Percentiles rank a stretch among this genome's conserved stretches.
Evolutionary conservation across 176 grass and related monocot species (phyloP).

Genomic region (Otatea glauca): DNA sequence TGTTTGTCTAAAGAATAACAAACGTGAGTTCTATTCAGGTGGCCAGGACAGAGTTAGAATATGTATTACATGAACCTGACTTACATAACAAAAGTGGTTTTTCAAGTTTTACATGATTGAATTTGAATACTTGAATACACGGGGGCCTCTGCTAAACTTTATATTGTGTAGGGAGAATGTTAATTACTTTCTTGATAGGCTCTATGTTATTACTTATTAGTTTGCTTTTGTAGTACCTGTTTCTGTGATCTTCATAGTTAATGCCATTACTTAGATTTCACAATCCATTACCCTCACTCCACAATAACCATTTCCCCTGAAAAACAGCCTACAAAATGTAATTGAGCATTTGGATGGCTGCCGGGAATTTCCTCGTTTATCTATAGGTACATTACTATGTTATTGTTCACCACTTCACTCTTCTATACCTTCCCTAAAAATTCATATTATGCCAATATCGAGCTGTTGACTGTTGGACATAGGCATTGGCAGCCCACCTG

Average conservation of each 20-base stretch:
- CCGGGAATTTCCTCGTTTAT: slow-evolving; percentile 80
- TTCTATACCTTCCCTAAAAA: slow-evolving; percentile 35
- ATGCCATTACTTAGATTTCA: slow-evolving; percentile 14
- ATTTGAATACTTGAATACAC: slow-evolving; percentile 12
- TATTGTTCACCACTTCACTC: slow-evolving; percentile 34
- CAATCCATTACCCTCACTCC: slow-evolving; percentile 16
- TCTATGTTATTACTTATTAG: slow-evolving; percentile 15
- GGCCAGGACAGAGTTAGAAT: neutral
- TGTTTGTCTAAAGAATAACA: slow-evolving; percentile 15
- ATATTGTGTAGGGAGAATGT: slow-evolving; percentile 10
- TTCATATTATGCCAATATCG: slow-evolving; percentile 1
- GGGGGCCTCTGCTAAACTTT: neutral
- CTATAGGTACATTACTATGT: slow-evolving; percentile 71
- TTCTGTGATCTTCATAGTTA: slow-evolving; percentile 9
- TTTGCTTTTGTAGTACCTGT: slow-evolving; percentile 20
- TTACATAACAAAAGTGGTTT: slow-evolving; percentile 5
- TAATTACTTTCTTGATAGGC: slow-evolving; percentile 8
- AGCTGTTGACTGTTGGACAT: slow-evolving; percentile 42
- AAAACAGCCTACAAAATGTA: slow-evolving; percentile 74
- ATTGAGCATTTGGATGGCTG: slow-evolving; percentile 73
- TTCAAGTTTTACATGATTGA: neutral
- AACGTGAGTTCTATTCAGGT: neutral
- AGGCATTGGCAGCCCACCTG: slow-evolving; percentile 97
- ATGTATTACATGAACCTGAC: neutral
- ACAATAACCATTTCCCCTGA: slow-evolving; percentile 24